Conservation (phyloP, 305 asterid genomes). For the Fraxinus velutina region DNA sequence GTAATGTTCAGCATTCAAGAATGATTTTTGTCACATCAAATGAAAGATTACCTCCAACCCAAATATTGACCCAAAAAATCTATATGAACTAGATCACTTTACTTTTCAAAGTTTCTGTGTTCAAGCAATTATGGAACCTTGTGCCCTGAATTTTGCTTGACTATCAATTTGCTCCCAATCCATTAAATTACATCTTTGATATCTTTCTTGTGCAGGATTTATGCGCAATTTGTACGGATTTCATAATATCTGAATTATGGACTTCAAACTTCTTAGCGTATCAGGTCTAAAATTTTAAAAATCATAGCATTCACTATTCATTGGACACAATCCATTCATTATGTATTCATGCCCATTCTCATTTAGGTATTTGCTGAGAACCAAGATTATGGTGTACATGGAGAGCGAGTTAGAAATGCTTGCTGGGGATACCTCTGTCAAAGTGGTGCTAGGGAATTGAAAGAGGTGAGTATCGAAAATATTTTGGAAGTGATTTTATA, state of each 20-base stretch:
- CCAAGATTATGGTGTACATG: conserved; percentile 93
- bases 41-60: not conserved
- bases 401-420: conserved; percentile 97
- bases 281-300: conserved; percentile 57
- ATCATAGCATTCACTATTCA: conserved; percentile 1
- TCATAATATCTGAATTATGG: conserved; percentile 86
- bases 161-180: conserved; percentile 6
- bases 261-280: conserved; percentile 89
- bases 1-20: not conserved
- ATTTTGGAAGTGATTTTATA: conserved; percentile 1
- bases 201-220: conserved; percentile 64
- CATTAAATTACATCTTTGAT: conserved; percentile 26
- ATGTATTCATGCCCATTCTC: conserved; percentile 16
- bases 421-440: conserved; percentile 99
- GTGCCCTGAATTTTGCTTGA: not conserved
- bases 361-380: conserved; percentile 91
- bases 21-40: not conserved
- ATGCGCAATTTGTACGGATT: conserved; percentile 90
- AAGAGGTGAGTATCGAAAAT: conserved; percentile 57
- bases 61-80: not conserved
- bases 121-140: not conserved
- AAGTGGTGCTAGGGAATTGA: conserved; percentile 89
- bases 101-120: not conserved
- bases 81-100: not conserved
- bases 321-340: conserved; percentile 8